Conservation (phyloP, 164 flowering plant genomes). For the Protea cynaroides region DNA sequence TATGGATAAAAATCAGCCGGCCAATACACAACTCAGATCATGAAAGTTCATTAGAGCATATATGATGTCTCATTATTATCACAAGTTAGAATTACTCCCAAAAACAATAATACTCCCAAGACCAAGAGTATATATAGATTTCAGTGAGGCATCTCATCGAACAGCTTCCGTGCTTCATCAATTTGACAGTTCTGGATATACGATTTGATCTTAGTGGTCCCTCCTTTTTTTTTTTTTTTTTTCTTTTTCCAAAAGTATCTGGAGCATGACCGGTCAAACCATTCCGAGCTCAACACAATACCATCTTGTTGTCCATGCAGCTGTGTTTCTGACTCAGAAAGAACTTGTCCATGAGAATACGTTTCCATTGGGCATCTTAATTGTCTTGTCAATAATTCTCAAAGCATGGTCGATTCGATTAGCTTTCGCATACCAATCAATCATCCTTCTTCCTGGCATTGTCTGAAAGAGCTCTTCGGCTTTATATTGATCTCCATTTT, state of each 20-base stretch:
- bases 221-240: conserved; percentile 40
- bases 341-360: conserved; percentile 51
- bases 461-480: conserved; percentile 34
- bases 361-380: conserved; percentile 42
- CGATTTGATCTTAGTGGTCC: conserved; percentile 45
- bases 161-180: conserved; percentile 38
- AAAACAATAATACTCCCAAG: conserved; percentile 43
- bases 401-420: conserved; percentile 33
- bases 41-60: no score
- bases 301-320: conserved; percentile 46
- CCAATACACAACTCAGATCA: no score
- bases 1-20: no score
- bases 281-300: conserved; percentile 40
- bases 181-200: conserved; percentile 29
- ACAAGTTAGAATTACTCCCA: no score
- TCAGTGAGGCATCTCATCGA: conserved; percentile 38
- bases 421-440: conserved; percentile 40
- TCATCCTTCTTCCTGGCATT: conserved; percentile 38
- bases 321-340: conserved; percentile 43
- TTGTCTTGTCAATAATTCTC: conserved; percentile 31
- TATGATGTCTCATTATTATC: no score
- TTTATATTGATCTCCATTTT: conserved; percentile 26
- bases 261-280: conserved; percentile 39
- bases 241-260: conserved; percentile 34
- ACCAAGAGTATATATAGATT: conserved; percentile 47